phyloP scores from a whole-genome alignment of 352 stramenopile species.

The Achlya hypogyna region DNA sequence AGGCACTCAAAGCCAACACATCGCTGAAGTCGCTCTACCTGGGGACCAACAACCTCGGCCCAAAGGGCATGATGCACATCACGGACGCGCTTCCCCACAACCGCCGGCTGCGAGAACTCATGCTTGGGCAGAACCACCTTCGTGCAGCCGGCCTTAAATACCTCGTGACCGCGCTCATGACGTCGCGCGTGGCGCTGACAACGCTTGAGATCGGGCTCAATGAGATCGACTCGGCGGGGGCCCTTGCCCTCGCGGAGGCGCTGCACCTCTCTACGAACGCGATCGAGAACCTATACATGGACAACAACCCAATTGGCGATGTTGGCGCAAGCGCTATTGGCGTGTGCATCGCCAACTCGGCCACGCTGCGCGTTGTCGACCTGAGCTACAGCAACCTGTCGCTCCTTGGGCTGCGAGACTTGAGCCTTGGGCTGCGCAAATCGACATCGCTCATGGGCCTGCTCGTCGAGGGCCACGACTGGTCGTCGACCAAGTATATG shows the following conservation, averaged over 20 bases:
- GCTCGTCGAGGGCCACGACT: slow-evolving; percentile 73
- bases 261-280: slow-evolving; percentile 35
- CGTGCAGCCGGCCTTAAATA: slow-evolving; percentile 45
- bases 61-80: slow-evolving; percentile 46
- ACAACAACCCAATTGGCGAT: slow-evolving; percentile 80
- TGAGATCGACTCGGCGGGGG: slow-evolving; percentile 53
- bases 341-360: slow-evolving; percentile 56
- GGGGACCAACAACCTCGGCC: slow-evolving; percentile 70
- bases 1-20: slow-evolving; percentile 44
- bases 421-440: slow-evolving; percentile 56
- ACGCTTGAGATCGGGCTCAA: slow-evolving; percentile 79
- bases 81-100: slow-evolving; percentile 51
- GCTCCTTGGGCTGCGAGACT: slow-evolving; percentile 55
- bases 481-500: slow-evolving; percentile 77
- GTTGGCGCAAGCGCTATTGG: slow-evolving; percentile 55
- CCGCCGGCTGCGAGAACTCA: slow-evolving; percentile 52
- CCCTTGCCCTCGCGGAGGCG: slow-evolving; percentile 55
- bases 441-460: slow-evolving; percentile 56
- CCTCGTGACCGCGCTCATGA: slow-evolving; percentile 48
- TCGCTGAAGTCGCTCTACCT: slow-evolving; percentile 57
- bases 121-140: slow-evolving; percentile 68
- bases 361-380: slow-evolving; percentile 61
- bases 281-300: slow-evolving; percentile 76
- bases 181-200: slow-evolving; percentile 39
- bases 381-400: slow-evolving; percentile 78